Conservation (phyloP, 805 yeast species). For the Groenewaldozyma salmanticensis region DNA sequence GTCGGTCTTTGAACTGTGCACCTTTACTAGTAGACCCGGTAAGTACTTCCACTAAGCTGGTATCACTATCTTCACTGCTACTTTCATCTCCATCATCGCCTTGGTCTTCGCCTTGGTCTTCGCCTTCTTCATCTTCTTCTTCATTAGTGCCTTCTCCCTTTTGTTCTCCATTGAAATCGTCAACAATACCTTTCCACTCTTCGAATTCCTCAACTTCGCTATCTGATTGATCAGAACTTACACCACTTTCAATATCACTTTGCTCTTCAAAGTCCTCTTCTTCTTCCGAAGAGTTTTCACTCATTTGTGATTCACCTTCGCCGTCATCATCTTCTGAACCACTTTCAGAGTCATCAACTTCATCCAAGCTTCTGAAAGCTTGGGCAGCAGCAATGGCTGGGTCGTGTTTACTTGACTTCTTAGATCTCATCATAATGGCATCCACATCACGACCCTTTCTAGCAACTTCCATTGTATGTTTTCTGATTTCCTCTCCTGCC, state of each 20-base stretch:
- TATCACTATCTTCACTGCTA: conserved; percentile 24
- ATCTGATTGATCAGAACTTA: too few species aligned
- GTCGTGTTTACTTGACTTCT: background rate
- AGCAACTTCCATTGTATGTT: conserved; percentile 22
- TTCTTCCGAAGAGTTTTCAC: conserved; percentile 10
- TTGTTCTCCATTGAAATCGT: conserved; percentile 14
- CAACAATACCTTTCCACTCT: conserved; percentile 22
- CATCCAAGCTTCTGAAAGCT: conserved; percentile 7
- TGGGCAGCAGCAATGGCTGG: too few species aligned
- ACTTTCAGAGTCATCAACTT: conserved; percentile 11
- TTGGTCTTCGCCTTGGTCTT: conserved; percentile 19
- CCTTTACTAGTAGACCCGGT: conserved; percentile 32
- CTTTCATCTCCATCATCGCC: conserved; percentile 10
- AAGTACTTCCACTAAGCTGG: conserved; percentile 7
- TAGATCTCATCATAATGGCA: conserved; percentile 1
- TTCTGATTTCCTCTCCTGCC: conserved; percentile 32
- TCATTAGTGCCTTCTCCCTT: conserved; percentile 6
- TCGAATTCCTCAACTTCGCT: conserved; percentile 13
- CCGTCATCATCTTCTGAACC: background rate
- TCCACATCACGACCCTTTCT: conserved; percentile 19
- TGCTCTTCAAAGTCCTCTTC: conserved; percentile 25
- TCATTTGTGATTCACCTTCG: background rate
- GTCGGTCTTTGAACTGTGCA: conserved; percentile 78
- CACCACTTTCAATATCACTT: conserved; percentile 18
- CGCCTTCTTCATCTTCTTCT: conserved; percentile 13